Evolutionary conservation across 2,329 filamentous ascomycete genomes (phyloP).

Genomic region (Paraconiothyrium brasiliense): DNA sequence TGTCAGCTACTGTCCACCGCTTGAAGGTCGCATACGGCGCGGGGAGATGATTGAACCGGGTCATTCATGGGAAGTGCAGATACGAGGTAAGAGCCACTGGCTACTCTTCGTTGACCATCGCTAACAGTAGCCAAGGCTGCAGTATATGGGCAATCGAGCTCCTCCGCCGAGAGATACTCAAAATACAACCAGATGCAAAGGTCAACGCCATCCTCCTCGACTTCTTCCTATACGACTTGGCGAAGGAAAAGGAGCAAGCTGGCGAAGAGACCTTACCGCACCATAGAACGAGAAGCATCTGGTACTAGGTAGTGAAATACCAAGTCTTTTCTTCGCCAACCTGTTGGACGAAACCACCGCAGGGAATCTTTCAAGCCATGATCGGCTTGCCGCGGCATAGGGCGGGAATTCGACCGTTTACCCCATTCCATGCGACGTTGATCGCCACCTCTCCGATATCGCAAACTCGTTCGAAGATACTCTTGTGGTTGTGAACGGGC

Average conservation of each 20-base stretch:
- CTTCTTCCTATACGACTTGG: slow-evolving; percentile 95
- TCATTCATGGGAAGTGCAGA: slow-evolving; percentile 82
- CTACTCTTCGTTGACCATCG: not conserved
- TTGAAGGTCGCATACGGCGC: slow-evolving; percentile 75
- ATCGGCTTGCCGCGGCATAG: not conserved
- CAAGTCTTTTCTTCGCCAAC: not conserved
- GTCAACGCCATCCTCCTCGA: slow-evolving; percentile 93
- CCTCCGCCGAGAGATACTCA: slow-evolving; percentile 81
- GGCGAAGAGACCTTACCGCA: slow-evolving; percentile 69
- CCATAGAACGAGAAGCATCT: slow-evolving; percentile 91
- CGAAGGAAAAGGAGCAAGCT: slow-evolving; percentile 79
- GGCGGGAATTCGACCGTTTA: not conserved
- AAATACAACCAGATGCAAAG: slow-evolving; percentile 72
- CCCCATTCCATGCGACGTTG: too few species aligned
- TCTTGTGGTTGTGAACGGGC: not conserved
- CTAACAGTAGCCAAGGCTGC: slow-evolving; percentile 66
- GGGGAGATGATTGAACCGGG: slow-evolving; percentile 75
- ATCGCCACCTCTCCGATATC: not conserved
- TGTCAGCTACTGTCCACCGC: slow-evolving; percentile 81
- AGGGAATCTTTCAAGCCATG: not conserved
- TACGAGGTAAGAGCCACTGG: slow-evolving; percentile 70
- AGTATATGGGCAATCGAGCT: slow-evolving; percentile 97
- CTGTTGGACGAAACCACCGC: too few species aligned
- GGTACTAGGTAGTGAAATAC: slow-evolving; percentile 71
- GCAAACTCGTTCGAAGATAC: not conserved